Percentiles rank a stretch among this genome's conserved stretches.
Conservation (phyloP, 768 basidiomycete genomes). For the Russula brevipes region DNA sequence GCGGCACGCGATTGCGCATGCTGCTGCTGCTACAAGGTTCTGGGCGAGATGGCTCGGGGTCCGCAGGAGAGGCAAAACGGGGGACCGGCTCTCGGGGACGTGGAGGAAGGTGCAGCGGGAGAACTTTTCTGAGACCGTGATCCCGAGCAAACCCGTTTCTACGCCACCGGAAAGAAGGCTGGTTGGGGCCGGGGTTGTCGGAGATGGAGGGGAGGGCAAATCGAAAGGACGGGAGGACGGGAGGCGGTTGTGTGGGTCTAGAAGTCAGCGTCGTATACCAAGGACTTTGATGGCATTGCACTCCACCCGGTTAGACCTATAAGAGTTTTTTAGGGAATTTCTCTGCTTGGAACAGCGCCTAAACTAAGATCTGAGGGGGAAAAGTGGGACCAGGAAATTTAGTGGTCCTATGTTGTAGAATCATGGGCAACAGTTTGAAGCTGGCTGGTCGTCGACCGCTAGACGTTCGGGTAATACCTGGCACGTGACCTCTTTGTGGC, state of each 20-base stretch:
- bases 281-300: slow-evolving; percentile 11
- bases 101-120: too few species aligned
- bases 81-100: too few species aligned
- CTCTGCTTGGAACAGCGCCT: not conserved
- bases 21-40: too few species aligned
- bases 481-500: too few species aligned
- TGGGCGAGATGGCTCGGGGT: too few species aligned
- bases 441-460: not conserved
- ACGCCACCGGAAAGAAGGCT: not conserved
- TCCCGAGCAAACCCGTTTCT: not conserved
- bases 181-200: not conserved
- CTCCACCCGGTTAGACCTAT: not conserved
- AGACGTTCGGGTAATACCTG: too few species aligned
- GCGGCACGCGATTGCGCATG: too few species aligned
- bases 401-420: not conserved
- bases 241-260: not conserved
- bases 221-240: too few species aligned
- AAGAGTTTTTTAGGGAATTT: not conserved
- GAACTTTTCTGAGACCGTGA: not conserved
- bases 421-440: not conserved
- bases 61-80: too few species aligned
- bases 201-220: not conserved
- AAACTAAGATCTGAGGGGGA: not conserved
- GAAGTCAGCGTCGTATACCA: not conserved
- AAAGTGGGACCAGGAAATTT: not conserved